These are phyloP conservation scores for Tuber melanosporum DNA, from an alignment of 495 filamentous ascomycete genomes.

Conservation along the genomic window DNA sequence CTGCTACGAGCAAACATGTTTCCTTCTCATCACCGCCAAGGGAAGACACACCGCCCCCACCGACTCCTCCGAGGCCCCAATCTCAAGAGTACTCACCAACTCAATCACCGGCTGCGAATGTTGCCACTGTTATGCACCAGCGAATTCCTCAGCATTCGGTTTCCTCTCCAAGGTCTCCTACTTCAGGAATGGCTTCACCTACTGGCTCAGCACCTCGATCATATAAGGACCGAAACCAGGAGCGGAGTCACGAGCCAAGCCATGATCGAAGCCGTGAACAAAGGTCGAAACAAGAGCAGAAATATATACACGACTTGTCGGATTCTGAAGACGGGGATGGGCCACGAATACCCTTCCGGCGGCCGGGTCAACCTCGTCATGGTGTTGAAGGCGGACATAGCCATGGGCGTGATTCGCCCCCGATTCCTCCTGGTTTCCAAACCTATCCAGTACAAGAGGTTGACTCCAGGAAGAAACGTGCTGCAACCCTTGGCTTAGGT, in stretches of 20 bases:
- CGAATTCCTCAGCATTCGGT: constrained; percentile 25
- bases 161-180: constrained; percentile 26
- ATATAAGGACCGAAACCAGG: constrained; percentile 18
- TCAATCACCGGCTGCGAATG: constrained; percentile 26
- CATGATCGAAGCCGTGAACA: constrained; percentile 2
- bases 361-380: constrained; percentile 24
- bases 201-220: constrained; percentile 24
- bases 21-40: constrained; percentile 37
- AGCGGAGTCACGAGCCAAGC: constrained; percentile 14
- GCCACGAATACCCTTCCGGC: constrained; percentile 28
- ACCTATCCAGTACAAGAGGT: constrained; percentile 69
- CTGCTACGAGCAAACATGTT: constrained; percentile 31
- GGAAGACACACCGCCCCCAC: constrained; percentile 32
- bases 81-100: constrained; percentile 19
- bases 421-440: constrained; percentile 42
- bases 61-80: constrained; percentile 33
- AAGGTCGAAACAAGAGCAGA: constrained; percentile 11
- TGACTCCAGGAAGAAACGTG: constrained; percentile 93
- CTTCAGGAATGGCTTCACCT: constrained; percentile 22
- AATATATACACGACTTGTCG: constrained; percentile 17
- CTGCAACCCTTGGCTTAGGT: constrained; percentile 76
- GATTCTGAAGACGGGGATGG: constrained; percentile 40
- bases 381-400: constrained; percentile 14
- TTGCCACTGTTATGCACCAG: constrained; percentile 33
- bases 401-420: constrained; percentile 33